Evolutionary conservation across 345 rosid genomes (phyloP).

Genomic region (Gossypium sturtianum): DNA sequence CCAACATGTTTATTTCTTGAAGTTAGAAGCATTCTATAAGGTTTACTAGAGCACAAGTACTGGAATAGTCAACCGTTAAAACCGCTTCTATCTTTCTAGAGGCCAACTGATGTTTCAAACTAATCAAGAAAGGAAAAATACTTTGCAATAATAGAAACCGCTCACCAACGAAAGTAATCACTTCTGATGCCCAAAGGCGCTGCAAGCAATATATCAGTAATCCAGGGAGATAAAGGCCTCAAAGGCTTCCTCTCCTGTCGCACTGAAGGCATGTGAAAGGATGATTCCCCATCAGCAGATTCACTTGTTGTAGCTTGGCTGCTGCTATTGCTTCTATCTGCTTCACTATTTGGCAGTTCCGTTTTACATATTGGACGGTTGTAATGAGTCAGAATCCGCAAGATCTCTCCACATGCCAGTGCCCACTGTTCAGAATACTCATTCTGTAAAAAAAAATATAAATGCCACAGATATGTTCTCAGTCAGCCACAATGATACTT

Average conservation of each 20-base stretch:
- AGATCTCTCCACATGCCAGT: slow-evolving; percentile 91
- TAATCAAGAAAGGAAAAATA: background rate
- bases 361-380: slow-evolving; percentile 88
- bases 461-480: background rate
- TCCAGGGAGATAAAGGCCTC: slow-evolving; percentile 96
- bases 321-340: slow-evolving; percentile 42
- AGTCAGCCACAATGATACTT: background rate
- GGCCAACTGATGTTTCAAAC: background rate
- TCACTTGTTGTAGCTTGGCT: slow-evolving; percentile 40
- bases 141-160: slow-evolving; percentile 8
- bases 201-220: slow-evolving; percentile 86
- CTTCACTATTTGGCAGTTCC: slow-evolving; percentile 53
- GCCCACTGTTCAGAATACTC: slow-evolving; percentile 99
- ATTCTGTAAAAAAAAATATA: slow-evolving; percentile 37
- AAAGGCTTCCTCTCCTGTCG: slow-evolving; percentile 80
- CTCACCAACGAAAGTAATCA: slow-evolving; percentile 97
- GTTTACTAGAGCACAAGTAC: background rate
- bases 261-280: slow-evolving; percentile 31
- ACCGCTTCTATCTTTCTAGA: background rate
- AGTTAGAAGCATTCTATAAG: background rate
- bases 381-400: slow-evolving; percentile 93
- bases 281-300: slow-evolving; percentile 36
- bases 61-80: background rate
- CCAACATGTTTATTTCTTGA: slow-evolving; percentile 4
- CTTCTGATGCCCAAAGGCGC: slow-evolving; percentile 94